Conservation (phyloP, 1,284 basidiomycete species). For the Laetiporus sulphureus region DNA sequence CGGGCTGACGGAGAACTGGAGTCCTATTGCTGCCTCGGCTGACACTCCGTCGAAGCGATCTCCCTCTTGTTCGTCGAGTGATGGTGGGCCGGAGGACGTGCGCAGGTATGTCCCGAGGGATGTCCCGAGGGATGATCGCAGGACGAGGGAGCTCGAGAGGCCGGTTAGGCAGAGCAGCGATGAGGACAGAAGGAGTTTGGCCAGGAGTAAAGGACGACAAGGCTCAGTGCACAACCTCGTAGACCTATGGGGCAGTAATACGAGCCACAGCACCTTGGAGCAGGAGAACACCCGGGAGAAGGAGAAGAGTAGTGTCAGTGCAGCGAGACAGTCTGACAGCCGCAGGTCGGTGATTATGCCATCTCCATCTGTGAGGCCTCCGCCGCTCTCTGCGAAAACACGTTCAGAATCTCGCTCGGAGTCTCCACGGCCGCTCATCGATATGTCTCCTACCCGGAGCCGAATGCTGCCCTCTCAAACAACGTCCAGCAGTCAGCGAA, state of each 20-base stretch:
- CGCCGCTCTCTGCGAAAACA: constrained; percentile 12
- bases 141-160: constrained; percentile 7
- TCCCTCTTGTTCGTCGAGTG: constrained; percentile 26
- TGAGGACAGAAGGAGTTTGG: constrained; percentile 15
- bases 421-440: constrained; percentile 26
- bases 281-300: constrained; percentile 10
- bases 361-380: constrained; percentile 18
- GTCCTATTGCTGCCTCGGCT: constrained; percentile 20
- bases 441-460: constrained; percentile 9
- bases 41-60: constrained; percentile 13
- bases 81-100: constrained; percentile 31
- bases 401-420: constrained; percentile 12
- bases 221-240: constrained; percentile 77
- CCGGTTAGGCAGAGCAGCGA: constrained; percentile 6
- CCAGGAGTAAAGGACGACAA: constrained; percentile 46
- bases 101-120: constrained; percentile 17
- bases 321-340: constrained; percentile 18
- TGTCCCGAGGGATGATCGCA: constrained; percentile 5
- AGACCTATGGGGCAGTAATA: constrained; percentile 62
- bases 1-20: constrained; percentile 29
- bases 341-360: constrained; percentile 22
- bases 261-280: constrained; percentile 14
- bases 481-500: constrained; percentile 21
- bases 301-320: constrained; percentile 8
- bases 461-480: constrained; percentile 9